phyloP scores from a whole-genome alignment of 2,329 filamentous ascomycete species.

The Phialocephala subalpina region DNA sequence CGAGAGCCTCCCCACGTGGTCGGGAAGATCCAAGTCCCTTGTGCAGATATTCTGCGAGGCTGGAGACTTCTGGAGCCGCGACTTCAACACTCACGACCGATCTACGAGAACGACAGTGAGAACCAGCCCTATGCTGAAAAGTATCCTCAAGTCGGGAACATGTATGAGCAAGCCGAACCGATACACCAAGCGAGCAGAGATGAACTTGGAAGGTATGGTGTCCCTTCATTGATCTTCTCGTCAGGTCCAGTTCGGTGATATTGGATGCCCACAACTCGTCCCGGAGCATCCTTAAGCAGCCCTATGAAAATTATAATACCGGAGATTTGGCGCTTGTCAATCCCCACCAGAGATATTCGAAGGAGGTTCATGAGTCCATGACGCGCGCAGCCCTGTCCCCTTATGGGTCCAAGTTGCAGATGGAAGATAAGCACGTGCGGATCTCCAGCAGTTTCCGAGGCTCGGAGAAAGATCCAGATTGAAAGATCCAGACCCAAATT shows the following conservation, averaged over 20 bases:
- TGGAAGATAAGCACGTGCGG: slow-evolving; percentile 3
- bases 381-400: neutral
- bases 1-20: neutral
- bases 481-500: neutral
- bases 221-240: neutral
- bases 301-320: neutral
- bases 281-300: neutral
- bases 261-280: neutral
- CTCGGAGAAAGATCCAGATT: slow-evolving; percentile 1
- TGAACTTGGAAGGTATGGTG: neutral
- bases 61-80: neutral
- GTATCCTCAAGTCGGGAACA: too few species aligned
- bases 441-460: neutral
- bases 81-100: too few species aligned
- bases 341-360: neutral
- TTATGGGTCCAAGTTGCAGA: neutral
- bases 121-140: too few species aligned
- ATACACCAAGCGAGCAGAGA: neutral
- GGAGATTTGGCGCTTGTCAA: neutral
- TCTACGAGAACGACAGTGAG: too few species aligned
- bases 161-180: too few species aligned
- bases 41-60: neutral
- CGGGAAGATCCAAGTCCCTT: neutral
- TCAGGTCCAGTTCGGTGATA: neutral
- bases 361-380: neutral